Conservation (phyloP, 441 rosid genomes). For the Biscutella auriculata region DNA sequence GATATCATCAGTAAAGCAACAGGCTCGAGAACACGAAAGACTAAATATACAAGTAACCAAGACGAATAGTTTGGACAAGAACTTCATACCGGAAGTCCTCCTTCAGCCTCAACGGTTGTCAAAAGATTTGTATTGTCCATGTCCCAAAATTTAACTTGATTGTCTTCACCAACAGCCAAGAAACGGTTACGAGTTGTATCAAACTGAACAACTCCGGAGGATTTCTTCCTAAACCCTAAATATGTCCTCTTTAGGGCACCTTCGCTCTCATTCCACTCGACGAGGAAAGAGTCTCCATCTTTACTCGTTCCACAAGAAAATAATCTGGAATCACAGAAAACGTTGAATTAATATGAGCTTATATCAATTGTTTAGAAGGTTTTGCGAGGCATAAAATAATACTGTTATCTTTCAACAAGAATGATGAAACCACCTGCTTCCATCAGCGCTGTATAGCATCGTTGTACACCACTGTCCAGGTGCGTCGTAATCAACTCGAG, state of each 20-base stretch:
- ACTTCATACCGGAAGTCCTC: slow-evolving; percentile 62
- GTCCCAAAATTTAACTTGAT: slow-evolving; percentile 69
- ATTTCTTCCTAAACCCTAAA: slow-evolving; percentile 60
- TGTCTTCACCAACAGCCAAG: slow-evolving; percentile 80
- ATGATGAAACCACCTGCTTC: slow-evolving; percentile 39
- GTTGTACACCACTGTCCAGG: slow-evolving; percentile 76
- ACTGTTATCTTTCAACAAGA: not conserved
- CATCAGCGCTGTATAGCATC: slow-evolving; percentile 78
- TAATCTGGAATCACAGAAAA: slow-evolving; percentile 28
- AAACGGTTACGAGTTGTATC: slow-evolving; percentile 62
- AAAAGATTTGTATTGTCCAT: slow-evolving; percentile 54
- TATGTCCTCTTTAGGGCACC: slow-evolving; percentile 60
- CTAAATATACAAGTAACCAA: not conserved
- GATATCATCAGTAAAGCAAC: not conserved
- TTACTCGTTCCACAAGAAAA: slow-evolving; percentile 80
- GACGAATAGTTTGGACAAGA: not conserved
- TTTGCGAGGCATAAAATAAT: no score
- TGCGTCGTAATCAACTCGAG: slow-evolving; percentile 85
- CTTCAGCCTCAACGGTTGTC: slow-evolving; percentile 55
- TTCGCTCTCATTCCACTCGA: slow-evolving; percentile 84
- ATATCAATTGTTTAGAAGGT: not conserved
- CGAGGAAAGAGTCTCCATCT: slow-evolving; percentile 73
- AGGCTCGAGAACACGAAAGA: not conserved
- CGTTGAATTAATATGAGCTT: not conserved
- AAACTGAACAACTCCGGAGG: slow-evolving; percentile 57